These are phyloP conservation scores for Endogone sp. DNA, from an alignment of 192 early-diverging fungal species.

Conservation along the genomic window DNA sequence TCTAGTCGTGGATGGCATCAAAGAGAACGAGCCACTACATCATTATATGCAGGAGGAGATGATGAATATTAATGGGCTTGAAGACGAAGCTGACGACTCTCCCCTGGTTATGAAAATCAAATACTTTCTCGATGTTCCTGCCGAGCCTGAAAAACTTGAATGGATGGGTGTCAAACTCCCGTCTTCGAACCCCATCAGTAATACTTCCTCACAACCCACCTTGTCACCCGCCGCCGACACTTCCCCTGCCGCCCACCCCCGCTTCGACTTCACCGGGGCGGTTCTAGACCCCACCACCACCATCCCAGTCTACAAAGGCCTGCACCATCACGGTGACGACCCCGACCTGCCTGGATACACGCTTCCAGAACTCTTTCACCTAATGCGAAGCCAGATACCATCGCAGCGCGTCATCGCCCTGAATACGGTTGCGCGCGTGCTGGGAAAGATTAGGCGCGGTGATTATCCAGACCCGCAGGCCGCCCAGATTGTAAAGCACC, in stretches of 20 bases:
- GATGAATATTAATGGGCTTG: not conserved
- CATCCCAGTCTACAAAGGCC: conserved; percentile 57
- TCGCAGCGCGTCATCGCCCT: conserved; percentile 72
- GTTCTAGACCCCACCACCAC: conserved; percentile 54
- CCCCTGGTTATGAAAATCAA: conserved; percentile 40
- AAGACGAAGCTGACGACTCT: conserved; percentile 35
- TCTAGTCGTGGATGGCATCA: no score
- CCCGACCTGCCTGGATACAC: conserved; percentile 87
- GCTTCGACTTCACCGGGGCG: conserved; percentile 81
- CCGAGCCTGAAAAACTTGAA: conserved; percentile 61
- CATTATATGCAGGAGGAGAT: conserved; percentile 21
- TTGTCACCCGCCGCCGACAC: conserved; percentile 15
- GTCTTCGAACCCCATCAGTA: conserved; percentile 28
- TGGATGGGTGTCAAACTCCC: conserved; percentile 54
- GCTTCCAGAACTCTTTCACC: conserved; percentile 72
- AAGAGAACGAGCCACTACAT: no score
- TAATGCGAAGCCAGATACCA: conserved; percentile 77
- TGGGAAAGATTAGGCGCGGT: conserved; percentile 40
- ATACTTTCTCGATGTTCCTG: conserved; percentile 48
- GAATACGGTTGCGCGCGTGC: conserved; percentile 52
- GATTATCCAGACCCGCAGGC: conserved; percentile 27
- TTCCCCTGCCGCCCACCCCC: conserved; percentile 44
- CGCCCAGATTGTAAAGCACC: conserved; percentile 21
- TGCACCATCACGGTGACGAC: conserved; percentile 89
- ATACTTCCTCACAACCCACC: conserved; percentile 37